Base-by-base conservation (phyloP, 495 filamentous ascomycete species). In the Neurospora sp. region DNA sequence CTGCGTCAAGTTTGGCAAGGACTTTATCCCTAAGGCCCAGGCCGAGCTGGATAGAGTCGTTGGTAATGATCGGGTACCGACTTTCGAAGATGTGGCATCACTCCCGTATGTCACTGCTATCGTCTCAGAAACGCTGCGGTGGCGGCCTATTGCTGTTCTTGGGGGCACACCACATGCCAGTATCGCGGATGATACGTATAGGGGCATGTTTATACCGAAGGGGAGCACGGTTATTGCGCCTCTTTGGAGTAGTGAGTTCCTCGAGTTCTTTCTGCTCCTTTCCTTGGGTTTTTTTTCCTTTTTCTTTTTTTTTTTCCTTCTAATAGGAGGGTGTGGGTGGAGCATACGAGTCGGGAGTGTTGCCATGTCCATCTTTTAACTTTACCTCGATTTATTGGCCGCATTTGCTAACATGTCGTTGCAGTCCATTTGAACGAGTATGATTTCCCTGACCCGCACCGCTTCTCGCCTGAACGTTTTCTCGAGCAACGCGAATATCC, bases 121-220 rank as follows among this genome's bases (percentile, higher is more conserved):
- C 10, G 79, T 86, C 9, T 83, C 85, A 12, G 87, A 89, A 73
- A 80, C 84, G 1, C 77, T 89, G 20, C 82, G 87, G 0, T 88
- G 85, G 86, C 81, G 86, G 14, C 85, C 86, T 2, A 80, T 85
- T 1, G 79, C 81, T 5, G 77, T 89, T 35, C 45, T 80, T 8
- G 89, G 87, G 22, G 88, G 87, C 0, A 89, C 87, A 5, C 88
- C 87, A 4, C 87, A 90, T 76, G 87, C 88, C 1, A 86, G 81
- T 40, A 88, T 86, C 3, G 82, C 85, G 48, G 86, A 87, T 59
- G 87, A 90, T 65, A 74, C 81, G 20, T 90, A 89, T 74, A 77
- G 82, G 70, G 84, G 83, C 3, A 86, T 84, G 79, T 84, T 83
- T 42, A 87, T 87, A 31, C 85, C 85, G 0, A 84, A 83, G 70